Percentiles rank a stretch among this genome's conserved stretches.
Evolutionary conservation across 768 basidiomycete genomes (phyloP).

Genomic region (Serendipita sp.): DNA sequence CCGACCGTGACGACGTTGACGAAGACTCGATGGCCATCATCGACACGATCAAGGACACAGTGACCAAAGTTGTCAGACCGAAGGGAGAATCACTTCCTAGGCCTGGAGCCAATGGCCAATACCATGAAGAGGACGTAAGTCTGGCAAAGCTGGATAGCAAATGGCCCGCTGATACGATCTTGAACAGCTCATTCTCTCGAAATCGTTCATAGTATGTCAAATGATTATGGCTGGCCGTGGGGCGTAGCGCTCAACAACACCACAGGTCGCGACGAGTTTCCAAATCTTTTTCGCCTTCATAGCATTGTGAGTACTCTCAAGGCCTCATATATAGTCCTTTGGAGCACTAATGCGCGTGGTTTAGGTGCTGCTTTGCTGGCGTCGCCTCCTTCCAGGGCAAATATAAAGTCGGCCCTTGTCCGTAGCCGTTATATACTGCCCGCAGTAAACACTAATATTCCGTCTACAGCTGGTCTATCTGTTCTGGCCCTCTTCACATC

Average conservation of each 20-base stretch:
- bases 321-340: not conserved
- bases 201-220: not conserved
- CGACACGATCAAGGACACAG: slow-evolving; percentile 39
- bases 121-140: not conserved
- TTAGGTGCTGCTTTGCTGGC: slow-evolving; percentile 65
- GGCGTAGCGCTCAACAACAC: slow-evolving; percentile 65
- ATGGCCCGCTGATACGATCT: not conserved
- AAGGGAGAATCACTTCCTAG: slow-evolving; percentile 17
- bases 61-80: slow-evolving; percentile 31
- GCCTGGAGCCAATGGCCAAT: not conserved
- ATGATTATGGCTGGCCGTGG: slow-evolving; percentile 59
- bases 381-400: slow-evolving; percentile 80
- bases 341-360: not conserved
- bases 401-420: slow-evolving; percentile 74
- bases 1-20: not conserved
- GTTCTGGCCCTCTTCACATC: slow-evolving; percentile 77
- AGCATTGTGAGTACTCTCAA: slow-evolving; percentile 32
- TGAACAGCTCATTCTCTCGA: not conserved
- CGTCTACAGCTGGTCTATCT: slow-evolving; percentile 55
- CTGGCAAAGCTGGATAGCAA: slow-evolving; percentile 5
- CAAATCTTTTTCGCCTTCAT: slow-evolving; percentile 91
- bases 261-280: slow-evolving; percentile 30
- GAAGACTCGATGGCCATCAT: slow-evolving; percentile 34
- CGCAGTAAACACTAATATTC: not conserved
- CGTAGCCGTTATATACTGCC: not conserved